These are phyloP conservation scores for Rhizopus delemar DNA, from an alignment of 371 early-diverging fungal species.

Conservation along the genomic window DNA sequence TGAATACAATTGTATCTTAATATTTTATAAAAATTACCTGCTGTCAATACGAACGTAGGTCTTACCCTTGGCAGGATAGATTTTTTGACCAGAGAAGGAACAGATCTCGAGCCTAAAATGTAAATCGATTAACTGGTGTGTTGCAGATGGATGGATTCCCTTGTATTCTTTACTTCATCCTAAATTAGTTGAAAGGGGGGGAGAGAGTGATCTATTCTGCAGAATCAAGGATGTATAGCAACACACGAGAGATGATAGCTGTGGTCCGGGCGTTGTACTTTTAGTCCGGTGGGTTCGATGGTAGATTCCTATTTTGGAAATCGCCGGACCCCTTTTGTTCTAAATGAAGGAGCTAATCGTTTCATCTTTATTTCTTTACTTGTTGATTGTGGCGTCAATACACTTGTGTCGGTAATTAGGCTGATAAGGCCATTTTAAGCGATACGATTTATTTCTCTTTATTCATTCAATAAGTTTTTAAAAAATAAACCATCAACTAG, in stretches of 20 bases:
- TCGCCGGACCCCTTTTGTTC: no score
- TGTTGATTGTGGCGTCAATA: no score
- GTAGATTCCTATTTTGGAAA: no score
- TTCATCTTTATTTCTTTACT: background rate
- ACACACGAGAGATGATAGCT: background rate
- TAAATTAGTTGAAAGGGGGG: background rate
- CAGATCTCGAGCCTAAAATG: conserved; percentile 81
- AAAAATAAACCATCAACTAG: no score
- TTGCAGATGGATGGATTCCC: conserved; percentile 12
- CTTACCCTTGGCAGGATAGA: conserved; percentile 97
- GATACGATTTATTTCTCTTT: no score
- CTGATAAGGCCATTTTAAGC: no score
- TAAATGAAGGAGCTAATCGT: no score
- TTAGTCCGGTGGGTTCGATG: background rate
- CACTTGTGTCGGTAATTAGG: no score
- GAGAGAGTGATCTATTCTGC: background rate
- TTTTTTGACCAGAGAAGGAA: conserved; percentile 97
- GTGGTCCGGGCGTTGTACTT: background rate
- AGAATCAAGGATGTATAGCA: background rate
- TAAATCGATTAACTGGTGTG: background rate
- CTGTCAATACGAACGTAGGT: conserved; percentile 89
- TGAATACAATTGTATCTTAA: background rate
- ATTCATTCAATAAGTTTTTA: no score
- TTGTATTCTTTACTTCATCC: conserved; percentile 1
- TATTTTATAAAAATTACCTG: conserved; percentile 45